phyloP scores from a whole-genome alignment of 768 basidiomycete species.

The Suillus decipiens region DNA sequence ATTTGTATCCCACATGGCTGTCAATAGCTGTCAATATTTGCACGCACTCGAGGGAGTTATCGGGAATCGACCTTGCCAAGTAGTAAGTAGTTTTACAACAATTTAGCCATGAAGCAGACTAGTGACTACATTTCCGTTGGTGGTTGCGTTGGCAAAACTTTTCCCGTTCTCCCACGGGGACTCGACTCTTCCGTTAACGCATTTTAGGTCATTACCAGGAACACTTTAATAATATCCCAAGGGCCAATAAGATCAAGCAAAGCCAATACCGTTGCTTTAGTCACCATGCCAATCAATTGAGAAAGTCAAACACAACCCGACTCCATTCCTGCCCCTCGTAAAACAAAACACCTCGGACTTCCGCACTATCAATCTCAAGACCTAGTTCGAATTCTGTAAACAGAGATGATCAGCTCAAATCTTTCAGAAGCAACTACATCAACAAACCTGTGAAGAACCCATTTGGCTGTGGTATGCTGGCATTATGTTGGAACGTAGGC shows the following conservation, averaged over 20 bases:
- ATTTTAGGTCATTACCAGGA: constrained; percentile 11
- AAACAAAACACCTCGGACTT: constrained; percentile 79
- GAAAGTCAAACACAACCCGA: constrained; percentile 63
- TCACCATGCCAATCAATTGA: constrained; percentile 30
- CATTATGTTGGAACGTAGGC: constrained; percentile 77
- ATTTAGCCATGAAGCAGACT: constrained; percentile 10
- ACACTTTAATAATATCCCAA: constrained; percentile 6
- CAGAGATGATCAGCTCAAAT: background rate
- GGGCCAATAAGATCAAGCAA: background rate
- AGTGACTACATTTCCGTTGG: constrained; percentile 15
- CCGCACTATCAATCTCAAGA: constrained; percentile 81
- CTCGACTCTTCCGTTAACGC: constrained; percentile 3
- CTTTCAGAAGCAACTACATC: constrained; percentile 5
- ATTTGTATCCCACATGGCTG: constrained; percentile 10
- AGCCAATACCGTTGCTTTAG: background rate
- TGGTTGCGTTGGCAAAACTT: constrained; percentile 4
- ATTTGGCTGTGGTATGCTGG: constrained; percentile 49
- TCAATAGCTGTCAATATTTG: constrained; percentile 6
- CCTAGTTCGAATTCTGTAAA: constrained; percentile 78
- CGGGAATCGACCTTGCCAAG: no score
- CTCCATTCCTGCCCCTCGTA: constrained; percentile 82
- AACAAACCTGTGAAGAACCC: constrained; percentile 80
- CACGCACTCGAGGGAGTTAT: background rate
- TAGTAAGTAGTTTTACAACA: constrained; percentile 1
- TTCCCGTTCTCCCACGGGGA: constrained; percentile 14